Percentiles rank a stretch among this genome's conserved stretches.
Evolutionary conservation across 2,329 filamentous ascomycete species (phyloP).

Genomic region (Arachnomyces sp.): DNA sequence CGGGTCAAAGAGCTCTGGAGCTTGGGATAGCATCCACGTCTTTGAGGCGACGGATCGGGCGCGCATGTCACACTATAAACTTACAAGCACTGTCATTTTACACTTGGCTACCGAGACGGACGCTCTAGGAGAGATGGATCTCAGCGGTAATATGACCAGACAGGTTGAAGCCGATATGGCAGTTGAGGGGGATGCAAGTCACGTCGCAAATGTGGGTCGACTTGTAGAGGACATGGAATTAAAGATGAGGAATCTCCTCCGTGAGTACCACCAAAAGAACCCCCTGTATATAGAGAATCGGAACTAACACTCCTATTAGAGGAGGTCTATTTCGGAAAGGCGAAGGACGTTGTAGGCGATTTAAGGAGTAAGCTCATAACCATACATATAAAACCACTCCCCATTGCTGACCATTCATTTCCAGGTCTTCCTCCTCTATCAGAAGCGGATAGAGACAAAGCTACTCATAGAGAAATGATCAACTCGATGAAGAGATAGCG

Average conservation of each 20-base stretch:
- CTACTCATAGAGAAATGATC: slow-evolving; percentile 84
- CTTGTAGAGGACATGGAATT: slow-evolving; percentile 99
- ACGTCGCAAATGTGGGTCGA: slow-evolving; percentile 89
- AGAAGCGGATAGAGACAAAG: slow-evolving; percentile 74
- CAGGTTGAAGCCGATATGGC: slow-evolving; percentile 89
- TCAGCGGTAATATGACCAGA: slow-evolving; percentile 95
- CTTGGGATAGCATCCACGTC: slow-evolving; percentile 98
- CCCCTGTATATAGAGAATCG: background rate
- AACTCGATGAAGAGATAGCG: slow-evolving; percentile 44
- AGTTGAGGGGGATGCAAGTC: slow-evolving; percentile 81
- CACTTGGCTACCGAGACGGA: slow-evolving; percentile 65
- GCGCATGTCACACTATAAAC: slow-evolving; percentile 89
- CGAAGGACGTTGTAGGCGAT: slow-evolving; percentile 95
- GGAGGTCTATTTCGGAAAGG: slow-evolving; percentile 99
- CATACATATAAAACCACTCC: background rate
- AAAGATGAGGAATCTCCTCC: slow-evolving; percentile 95
- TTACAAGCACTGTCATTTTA: slow-evolving; percentile 93
- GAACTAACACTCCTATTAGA: slow-evolving; percentile 38
- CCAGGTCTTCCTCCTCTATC: slow-evolving; percentile 66
- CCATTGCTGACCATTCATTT: slow-evolving; percentile 10
- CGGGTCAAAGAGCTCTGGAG: slow-evolving; percentile 62
- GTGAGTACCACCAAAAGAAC: slow-evolving; percentile 26
- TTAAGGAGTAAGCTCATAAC: slow-evolving; percentile 59
- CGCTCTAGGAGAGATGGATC: slow-evolving; percentile 74
- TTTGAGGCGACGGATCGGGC: slow-evolving; percentile 93